These are phyloP conservation scores for Lagenidium sp. DNA, from an alignment of 352 stramenopile species.

Conservation along the genomic window DNA sequence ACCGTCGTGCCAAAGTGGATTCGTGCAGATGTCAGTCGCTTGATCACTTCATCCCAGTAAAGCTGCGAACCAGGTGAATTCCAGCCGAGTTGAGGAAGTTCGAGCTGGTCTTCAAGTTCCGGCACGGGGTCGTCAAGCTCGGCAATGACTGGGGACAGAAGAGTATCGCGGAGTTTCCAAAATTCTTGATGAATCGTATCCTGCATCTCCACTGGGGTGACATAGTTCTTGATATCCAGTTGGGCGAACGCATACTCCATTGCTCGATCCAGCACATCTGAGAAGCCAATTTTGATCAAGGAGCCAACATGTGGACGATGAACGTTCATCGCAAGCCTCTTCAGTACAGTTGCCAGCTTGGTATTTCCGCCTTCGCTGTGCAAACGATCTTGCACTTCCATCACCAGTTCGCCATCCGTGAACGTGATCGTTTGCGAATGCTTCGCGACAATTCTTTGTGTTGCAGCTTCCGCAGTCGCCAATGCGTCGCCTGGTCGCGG, in stretches of 20 bases:
- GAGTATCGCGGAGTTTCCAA: constrained; percentile 12
- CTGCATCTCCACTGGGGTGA: constrained; percentile 4
- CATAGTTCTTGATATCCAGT: neutral
- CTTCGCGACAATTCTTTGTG: neutral
- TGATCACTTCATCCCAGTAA: constrained; percentile 8
- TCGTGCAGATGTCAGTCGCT: constrained; percentile 5
- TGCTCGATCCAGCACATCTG: constrained; percentile 7
- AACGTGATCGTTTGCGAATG: constrained; percentile 4
- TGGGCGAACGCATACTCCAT: constrained; percentile 3
- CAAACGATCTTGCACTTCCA: neutral
- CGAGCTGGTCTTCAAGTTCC: constrained; percentile 32
- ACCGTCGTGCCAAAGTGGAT: too few relatives aligned
- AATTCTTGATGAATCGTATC: constrained; percentile 7
- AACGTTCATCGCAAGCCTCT: constrained; percentile 5
- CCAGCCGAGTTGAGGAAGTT: constrained; percentile 21
- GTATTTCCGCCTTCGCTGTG: neutral
- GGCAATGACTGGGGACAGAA: constrained; percentile 7
- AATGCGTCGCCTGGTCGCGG: constrained; percentile 7
- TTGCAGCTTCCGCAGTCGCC: constrained; percentile 7
- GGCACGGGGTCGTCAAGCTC: constrained; percentile 18
- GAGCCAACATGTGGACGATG: too few relatives aligned
- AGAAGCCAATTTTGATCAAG: constrained; percentile 3
- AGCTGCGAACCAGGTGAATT: constrained; percentile 23
- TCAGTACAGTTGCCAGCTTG: constrained; percentile 7
- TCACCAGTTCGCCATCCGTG: constrained; percentile 13